phyloP scores from a whole-genome alignment of 768 basidiomycete species.

The Inosperma sp. region DNA sequence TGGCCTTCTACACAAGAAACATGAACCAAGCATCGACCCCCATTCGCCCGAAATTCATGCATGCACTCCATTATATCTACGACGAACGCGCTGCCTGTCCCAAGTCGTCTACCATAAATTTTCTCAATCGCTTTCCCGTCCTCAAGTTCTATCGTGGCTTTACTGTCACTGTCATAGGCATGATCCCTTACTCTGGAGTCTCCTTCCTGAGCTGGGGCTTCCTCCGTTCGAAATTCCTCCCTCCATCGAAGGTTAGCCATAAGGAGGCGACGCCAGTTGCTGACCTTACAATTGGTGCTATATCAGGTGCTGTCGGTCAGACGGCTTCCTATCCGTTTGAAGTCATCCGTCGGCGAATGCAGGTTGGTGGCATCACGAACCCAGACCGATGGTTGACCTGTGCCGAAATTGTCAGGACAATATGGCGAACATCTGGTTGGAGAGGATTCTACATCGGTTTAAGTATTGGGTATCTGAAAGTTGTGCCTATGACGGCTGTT shows the following conservation, averaged over 20 bases:
- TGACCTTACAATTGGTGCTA: slow-evolving; percentile 79
- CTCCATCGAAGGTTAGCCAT: slow-evolving; percentile 35
- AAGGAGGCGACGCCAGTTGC: slow-evolving; percentile 42
- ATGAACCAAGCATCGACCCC: slow-evolving; percentile 20
- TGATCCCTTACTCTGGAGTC: slow-evolving; percentile 93
- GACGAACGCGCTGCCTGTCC: slow-evolving; percentile 46
- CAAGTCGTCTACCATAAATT: slow-evolving; percentile 22
- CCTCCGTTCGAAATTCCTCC: slow-evolving; percentile 56
- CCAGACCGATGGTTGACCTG: slow-evolving; percentile 77
- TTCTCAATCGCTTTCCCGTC: slow-evolving; percentile 62
- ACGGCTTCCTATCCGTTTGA: slow-evolving; percentile 95
- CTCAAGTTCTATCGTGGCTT: slow-evolving; percentile 98
- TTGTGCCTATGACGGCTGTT: slow-evolving; percentile 94
- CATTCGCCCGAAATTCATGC: slow-evolving; percentile 47
- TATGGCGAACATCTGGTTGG: slow-evolving; percentile 71
- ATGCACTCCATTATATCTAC: slow-evolving; percentile 64
- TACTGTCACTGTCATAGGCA: slow-evolving; percentile 84
- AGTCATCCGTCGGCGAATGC: slow-evolving; percentile 87
- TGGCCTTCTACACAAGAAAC: slow-evolving; percentile 76
- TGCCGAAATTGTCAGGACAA: slow-evolving; percentile 65
- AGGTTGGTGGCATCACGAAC: slow-evolving; percentile 81
- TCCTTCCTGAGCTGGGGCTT: slow-evolving; percentile 92
- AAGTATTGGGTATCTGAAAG: slow-evolving; percentile 88
- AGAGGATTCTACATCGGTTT: slow-evolving; percentile 90
- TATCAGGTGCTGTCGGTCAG: slow-evolving; percentile 82